Conservation (phyloP, 257 asterid species). For the Scutellaria baicalensis region DNA sequence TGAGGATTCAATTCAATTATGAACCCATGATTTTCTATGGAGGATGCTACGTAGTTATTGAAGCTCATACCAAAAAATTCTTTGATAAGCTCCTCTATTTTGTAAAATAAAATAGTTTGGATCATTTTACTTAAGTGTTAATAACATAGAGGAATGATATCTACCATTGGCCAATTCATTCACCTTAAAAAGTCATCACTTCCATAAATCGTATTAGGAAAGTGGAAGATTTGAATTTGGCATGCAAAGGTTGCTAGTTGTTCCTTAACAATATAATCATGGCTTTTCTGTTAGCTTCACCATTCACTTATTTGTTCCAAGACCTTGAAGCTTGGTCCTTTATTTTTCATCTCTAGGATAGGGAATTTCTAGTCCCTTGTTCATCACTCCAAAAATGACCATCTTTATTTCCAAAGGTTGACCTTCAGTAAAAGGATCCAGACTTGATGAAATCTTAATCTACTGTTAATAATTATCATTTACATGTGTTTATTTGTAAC, state of each 20-base stretch:
- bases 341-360: not conserved
- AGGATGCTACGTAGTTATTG: not conserved
- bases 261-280: not conserved
- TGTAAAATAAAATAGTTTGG: not conserved
- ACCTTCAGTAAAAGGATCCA: not conserved
- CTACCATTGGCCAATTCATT: not conserved
- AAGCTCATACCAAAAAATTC: not conserved
- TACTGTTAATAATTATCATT: conserved; percentile 10
- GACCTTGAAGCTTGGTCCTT: not conserved
- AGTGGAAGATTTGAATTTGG: not conserved
- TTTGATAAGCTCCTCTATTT: not conserved
- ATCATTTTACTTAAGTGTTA: not conserved
- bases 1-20: not conserved
- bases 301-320: not conserved
- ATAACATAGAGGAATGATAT: not conserved
- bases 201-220: not conserved
- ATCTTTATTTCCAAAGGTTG: not conserved
- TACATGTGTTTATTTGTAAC: conserved; percentile 9
- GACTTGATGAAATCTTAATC: not conserved
- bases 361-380: not conserved
- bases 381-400: not conserved
- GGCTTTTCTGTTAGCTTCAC: not conserved
- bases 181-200: not conserved
- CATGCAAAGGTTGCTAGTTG: not conserved
- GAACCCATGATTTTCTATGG: not conserved